Conservation (phyloP, 208 protist genomes). For the Sergeia podlipaevii region DNA sequence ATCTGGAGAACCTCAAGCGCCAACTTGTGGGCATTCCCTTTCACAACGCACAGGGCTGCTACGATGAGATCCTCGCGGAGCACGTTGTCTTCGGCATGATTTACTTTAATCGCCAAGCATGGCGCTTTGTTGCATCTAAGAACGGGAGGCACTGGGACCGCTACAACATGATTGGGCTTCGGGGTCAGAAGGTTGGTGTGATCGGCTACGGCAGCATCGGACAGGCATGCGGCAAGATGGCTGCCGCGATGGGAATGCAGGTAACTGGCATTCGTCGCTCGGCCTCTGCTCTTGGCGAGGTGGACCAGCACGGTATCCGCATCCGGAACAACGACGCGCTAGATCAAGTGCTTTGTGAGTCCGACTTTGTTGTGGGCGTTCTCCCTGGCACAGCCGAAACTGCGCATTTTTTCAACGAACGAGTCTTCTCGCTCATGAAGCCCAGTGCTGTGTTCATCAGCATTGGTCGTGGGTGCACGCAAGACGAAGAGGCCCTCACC, state of each 20-base stretch:
- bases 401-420: conserved; percentile 74
- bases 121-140: conserved; percentile 50
- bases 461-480: conserved; percentile 74
- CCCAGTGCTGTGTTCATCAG: conserved; percentile 79
- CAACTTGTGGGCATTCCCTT: conserved; percentile 54
- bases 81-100: conserved; percentile 70
- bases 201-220: conserved; percentile 87
- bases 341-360: conserved; percentile 52
- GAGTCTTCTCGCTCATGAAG: conserved; percentile 77
- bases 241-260: conserved; percentile 59
- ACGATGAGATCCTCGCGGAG: conserved; percentile 69
- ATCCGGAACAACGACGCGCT: conserved; percentile 37
- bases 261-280: conserved; percentile 66
- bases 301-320: conserved; percentile 59
- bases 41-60: conserved; percentile 68
- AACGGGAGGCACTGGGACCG: conserved; percentile 65
- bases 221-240: conserved; percentile 34
- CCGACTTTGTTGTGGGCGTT: conserved; percentile 83
- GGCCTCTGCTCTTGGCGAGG: neutral
- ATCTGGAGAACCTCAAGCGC: conserved; percentile 30
- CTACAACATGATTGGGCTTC: conserved; percentile 63
- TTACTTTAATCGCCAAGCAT: conserved; percentile 83
- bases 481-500: conserved; percentile 61
- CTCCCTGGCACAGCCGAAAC: conserved; percentile 68
- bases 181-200: conserved; percentile 59